Evolutionary conservation across 2,329 filamentous ascomycete genomes (phyloP), one percentile per base, ranked within the genome.

Genomic region (Sporothrix globosa): DNA sequence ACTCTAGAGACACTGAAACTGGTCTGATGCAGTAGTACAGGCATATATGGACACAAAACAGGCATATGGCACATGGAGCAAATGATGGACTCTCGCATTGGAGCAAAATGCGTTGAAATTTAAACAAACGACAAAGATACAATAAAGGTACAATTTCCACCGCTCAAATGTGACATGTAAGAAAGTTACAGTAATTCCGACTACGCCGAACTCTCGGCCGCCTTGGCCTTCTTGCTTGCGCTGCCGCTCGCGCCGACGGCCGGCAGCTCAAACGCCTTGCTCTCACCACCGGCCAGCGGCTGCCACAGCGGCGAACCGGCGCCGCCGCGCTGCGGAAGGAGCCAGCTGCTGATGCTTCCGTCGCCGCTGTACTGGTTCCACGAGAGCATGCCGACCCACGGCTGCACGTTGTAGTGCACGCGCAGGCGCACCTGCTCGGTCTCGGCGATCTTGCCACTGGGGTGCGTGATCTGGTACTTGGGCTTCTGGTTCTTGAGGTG

Each of bases 381-480:
- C 54, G 91, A 91, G 79, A 98, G 81, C 68, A 91, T 81, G 17
- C 96, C 96, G 13, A 99, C 93, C 92, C 95, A 98, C 44, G 96
- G 96, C 84, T 99, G 96, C 72, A 98, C 91, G 81, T 98, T 98
- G 88, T 97, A 99, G 78, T 96, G 91, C 68, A 98, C 83, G 76
- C 90, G 89, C 73, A 99, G 83, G 41, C 88, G 90, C 70, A 95
- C 92, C 78, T 96, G 89, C 67, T 86, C 83, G 65, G 88, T 84
- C 77, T 91, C 86, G 60, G 92, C 91, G 74, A 98, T 85, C 79
- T 89, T 90, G 72, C 94, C 92, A 13, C 86, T 87, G 13, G 95
- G 92, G 79, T 97, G 93, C 4, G 94, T 97, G 81, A 99, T 96
- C 79, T 97, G 93, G 84, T 99, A 99, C 81, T 99, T 99, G 2